Evolutionary conservation across 305 asterid species (phyloP).

Genomic region (Fraxinus paxiana): DNA sequence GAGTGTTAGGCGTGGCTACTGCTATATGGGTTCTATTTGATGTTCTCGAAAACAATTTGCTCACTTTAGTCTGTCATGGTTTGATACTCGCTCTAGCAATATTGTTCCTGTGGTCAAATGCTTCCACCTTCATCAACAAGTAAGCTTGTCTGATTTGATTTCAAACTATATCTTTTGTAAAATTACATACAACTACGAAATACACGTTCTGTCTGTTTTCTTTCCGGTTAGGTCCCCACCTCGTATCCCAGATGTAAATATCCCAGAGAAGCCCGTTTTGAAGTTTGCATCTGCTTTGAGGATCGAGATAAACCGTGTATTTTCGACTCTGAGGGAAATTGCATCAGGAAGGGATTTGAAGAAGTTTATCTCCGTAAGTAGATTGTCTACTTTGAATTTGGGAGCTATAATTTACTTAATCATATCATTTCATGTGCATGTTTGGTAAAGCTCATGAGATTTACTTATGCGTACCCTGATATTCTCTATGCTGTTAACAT

Average conservation of each 20-base stretch:
- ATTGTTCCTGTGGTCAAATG: conserved; percentile 69
- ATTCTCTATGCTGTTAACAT: not conserved
- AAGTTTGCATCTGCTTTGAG: conserved; percentile 57
- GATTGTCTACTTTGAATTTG: not conserved
- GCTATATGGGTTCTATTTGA: conserved; percentile 71
- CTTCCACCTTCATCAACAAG: conserved; percentile 60
- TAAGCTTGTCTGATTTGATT: conserved; percentile 27
- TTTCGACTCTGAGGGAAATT: conserved; percentile 57
- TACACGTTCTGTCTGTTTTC: not conserved
- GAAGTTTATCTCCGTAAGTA: conserved; percentile 63
- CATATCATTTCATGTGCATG: not conserved
- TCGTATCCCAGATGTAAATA: conserved; percentile 56
- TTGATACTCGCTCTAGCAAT: conserved; percentile 50
- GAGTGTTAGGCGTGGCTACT: conserved; percentile 62
- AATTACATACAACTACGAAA: not conserved
- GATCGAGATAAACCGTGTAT: conserved; percentile 46
- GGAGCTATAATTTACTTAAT: not conserved
- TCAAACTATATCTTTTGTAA: not conserved
- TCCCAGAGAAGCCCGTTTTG: conserved; percentile 65
- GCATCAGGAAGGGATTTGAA: conserved; percentile 71
- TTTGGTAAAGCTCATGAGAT: not conserved
- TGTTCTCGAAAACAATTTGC: conserved; percentile 59
- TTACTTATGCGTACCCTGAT: not conserved
- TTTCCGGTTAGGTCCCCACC: conserved; percentile 50
- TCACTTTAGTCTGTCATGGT: conserved; percentile 56